Base-by-base conservation (phyloP, 306 rosid genomes). In the Cicer judaicum region DNA sequence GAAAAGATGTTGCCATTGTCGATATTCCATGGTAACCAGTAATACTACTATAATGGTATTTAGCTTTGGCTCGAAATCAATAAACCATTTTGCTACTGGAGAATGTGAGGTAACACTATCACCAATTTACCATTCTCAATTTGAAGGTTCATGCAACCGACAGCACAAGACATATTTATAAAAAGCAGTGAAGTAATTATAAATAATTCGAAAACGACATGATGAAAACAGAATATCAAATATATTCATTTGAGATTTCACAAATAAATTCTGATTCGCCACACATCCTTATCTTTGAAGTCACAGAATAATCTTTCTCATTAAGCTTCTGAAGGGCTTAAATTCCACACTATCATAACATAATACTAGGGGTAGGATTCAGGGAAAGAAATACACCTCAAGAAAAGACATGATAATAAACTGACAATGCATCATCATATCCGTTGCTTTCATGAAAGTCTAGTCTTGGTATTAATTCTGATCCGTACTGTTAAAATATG, bases 151-250 rank as follows among this genome's bases (percentile, higher is more conserved):
- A 59, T 6, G 59, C 38, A 12, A 68, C 66, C 42, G 68, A 61
- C 61, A 68, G 62, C 68, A 63, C 57, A 62, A 75, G 43, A 18
- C 73, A 66, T 1, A 8, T 41, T n/a, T 40, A n/a, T 47, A 52
- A 70, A 74, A 75, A 41, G 68, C 15, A 73, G 70, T 39, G 12
- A 60, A 63, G 29, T 41, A 7, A 61, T 13, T 52, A 50, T 6
- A 39, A 11, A 10, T 21, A 56, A 8, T 73, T 67, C 24, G 57
- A 57, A 56, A 57, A 62, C 61, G 76, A 34, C 36, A 36, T 40
- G 40, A 68, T 68, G 24, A 60, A 64, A 80, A 75, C 14, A 61
- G 61, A 74, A 68, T 68, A 75, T 61, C 80, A 74, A 68, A 42
- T 60, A 42, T 60, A 68, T 75, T 73, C 56, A 24, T 57, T 29